phyloP scores from a whole-genome alignment of 352 stramenopile genomes.

The Pythium angustatum region DNA sequence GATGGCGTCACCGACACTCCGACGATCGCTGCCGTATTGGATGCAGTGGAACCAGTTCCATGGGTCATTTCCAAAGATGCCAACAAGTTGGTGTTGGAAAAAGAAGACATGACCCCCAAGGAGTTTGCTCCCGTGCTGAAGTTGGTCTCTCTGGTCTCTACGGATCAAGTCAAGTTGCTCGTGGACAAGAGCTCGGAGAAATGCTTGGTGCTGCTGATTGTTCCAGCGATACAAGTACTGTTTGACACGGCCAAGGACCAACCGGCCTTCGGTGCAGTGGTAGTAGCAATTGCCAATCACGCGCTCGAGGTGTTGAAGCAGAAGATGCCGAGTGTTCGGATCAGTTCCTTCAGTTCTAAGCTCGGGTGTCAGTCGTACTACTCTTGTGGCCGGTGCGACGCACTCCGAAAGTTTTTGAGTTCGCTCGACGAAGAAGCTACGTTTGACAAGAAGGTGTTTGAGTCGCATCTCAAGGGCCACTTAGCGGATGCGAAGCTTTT shows the following conservation, averaged over 20 bases:
- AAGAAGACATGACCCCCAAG: neutral
- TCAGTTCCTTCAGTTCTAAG: neutral
- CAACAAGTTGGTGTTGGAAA: neutral
- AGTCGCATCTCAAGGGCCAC: neutral
- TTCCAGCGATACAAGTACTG: neutral
- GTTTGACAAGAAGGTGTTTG: neutral
- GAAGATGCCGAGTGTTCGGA: neutral
- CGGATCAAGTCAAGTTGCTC: neutral
- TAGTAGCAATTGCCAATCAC: neutral
- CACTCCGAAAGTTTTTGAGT: neutral
- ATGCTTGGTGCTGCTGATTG: neutral
- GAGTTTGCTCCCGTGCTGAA: neutral
- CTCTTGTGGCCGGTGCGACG: neutral
- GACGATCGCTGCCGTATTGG: neutral
- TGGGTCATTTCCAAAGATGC: neutral
- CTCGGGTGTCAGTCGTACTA: neutral
- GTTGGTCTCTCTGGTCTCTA: neutral
- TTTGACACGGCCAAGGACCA: neutral
- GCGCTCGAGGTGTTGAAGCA: neutral
- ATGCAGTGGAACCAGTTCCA: neutral
- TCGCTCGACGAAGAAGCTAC: neutral
- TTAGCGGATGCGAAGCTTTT: neutral
- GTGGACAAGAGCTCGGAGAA: neutral
- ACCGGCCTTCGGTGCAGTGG: neutral
- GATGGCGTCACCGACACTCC: conserved; percentile 7